These are phyloP conservation scores for Brettanomyces bruxellensis DNA, from an alignment of 805 yeast genomes.

Conservation along the genomic window DNA sequence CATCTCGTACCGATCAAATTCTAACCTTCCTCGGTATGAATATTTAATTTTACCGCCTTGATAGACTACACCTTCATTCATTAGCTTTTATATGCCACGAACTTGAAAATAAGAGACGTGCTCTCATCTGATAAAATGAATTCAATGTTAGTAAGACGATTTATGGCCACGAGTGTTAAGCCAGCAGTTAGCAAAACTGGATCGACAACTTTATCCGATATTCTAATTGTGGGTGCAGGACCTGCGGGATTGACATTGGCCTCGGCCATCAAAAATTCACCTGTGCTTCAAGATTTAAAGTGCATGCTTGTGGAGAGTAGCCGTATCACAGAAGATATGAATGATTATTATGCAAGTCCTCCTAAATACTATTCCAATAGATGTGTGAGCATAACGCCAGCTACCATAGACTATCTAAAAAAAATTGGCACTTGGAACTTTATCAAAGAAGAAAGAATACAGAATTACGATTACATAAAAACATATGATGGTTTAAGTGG, in stretches of 20 bases:
- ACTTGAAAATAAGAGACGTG: no score
- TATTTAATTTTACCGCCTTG: no score
- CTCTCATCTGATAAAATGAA: no score
- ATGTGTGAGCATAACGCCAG: conserved; percentile 80
- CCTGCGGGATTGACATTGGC: conserved; percentile 91
- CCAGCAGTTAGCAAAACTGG: neutral
- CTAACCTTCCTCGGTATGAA: no score
- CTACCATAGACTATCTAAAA: conserved; percentile 55
- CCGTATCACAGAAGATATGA: conserved; percentile 39
- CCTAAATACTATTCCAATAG: conserved; percentile 61
- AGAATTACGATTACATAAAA: conserved; percentile 69
- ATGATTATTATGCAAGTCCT: conserved; percentile 34
- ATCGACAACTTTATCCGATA: conserved; percentile 36
- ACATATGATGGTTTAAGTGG: conserved; percentile 82
- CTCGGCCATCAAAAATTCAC: conserved; percentile 67
- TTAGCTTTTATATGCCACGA: no score
- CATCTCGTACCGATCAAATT: no score
- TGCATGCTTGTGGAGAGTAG: conserved; percentile 71
- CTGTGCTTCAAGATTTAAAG: conserved; percentile 46
- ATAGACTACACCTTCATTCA: no score
- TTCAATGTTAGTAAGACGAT: conserved; percentile 12
- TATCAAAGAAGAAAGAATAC: conserved; percentile 60
- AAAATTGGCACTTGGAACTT: conserved; percentile 71
- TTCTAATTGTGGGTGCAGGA: conserved; percentile 91
- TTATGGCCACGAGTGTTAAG: conserved; percentile 17